Conservation (phyloP, 441 rosid species). For the Pelargonium myrrhifolium region DNA sequence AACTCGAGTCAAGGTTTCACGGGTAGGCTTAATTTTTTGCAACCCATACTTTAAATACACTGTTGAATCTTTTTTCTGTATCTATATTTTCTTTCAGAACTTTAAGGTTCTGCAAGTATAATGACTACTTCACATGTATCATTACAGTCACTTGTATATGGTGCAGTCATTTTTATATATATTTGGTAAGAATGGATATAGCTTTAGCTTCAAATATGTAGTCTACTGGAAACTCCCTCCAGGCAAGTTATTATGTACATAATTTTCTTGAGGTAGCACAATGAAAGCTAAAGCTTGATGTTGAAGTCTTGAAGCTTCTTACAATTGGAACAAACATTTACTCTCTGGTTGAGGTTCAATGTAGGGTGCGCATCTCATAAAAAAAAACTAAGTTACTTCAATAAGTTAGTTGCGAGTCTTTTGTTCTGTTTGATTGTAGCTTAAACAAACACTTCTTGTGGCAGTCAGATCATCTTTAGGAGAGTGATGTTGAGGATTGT, state of each 20-base stretch:
- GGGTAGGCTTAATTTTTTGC: conserved; percentile 45
- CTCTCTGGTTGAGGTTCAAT: not conserved
- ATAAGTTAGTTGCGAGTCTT: not conserved
- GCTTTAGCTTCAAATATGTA: not conserved
- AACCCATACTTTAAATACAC: not conserved
- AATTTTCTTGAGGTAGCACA: not conserved
- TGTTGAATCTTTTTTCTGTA: not conserved
- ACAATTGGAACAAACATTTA: not conserved
- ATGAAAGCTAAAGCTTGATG: not conserved
- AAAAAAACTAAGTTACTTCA: not conserved
- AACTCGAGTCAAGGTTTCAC: conserved; percentile 72
- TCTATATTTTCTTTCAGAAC: not conserved
- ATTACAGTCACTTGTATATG: not conserved
- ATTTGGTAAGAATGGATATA: not conserved
- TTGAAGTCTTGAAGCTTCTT: not conserved
- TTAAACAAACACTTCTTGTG: not conserved
- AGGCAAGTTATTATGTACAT: not conserved
- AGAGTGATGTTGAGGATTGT: not conserved
- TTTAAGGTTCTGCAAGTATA: not conserved
- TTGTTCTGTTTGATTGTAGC: not conserved
- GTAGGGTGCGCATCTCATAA: not conserved
- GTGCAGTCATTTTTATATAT: not conserved
- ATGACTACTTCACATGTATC: no score
- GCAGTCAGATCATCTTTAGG: not conserved
- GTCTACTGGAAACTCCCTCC: not conserved